These are phyloP conservation scores for Podospora tetraspora DNA, from an alignment of 495 filamentous ascomycete species.

Conservation along the genomic window DNA sequence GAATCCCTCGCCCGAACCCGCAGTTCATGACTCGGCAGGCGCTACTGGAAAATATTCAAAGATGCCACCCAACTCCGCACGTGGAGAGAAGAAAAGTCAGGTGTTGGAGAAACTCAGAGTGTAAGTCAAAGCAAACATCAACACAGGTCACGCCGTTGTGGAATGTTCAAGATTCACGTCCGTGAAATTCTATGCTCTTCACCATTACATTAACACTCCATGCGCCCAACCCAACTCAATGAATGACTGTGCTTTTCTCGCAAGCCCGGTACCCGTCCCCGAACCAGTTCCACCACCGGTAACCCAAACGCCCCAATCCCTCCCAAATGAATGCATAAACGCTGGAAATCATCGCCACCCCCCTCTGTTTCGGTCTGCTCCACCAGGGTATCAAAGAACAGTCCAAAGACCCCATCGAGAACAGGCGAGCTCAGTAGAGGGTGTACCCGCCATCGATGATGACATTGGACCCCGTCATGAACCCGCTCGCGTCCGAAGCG, in stretches of 20 bases:
- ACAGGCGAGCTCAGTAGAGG: conserved; percentile 31
- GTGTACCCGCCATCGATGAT: conserved; percentile 64
- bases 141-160: not conserved
- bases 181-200: not conserved
- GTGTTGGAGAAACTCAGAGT: no score
- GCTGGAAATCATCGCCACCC: not conserved
- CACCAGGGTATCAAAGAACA: conserved; percentile 3
- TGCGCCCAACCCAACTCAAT: not conserved
- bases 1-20: no score
- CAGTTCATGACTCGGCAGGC: not conserved
- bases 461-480: conserved; percentile 76
- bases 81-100: no score
- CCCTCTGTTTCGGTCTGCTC: not conserved
- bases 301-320: not conserved
- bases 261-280: not conserved
- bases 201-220: not conserved
- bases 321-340: not conserved
- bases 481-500: conserved; percentile 64
- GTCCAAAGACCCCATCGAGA: conserved; percentile 1
- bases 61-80: no score
- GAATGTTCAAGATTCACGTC: not conserved
- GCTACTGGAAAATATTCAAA: no score
- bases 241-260: not conserved
- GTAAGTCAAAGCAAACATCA: not conserved
- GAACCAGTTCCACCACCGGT: not conserved